Conservation (phyloP, 495 filamentous ascomycete species). For the Xylaria acuta region DNA sequence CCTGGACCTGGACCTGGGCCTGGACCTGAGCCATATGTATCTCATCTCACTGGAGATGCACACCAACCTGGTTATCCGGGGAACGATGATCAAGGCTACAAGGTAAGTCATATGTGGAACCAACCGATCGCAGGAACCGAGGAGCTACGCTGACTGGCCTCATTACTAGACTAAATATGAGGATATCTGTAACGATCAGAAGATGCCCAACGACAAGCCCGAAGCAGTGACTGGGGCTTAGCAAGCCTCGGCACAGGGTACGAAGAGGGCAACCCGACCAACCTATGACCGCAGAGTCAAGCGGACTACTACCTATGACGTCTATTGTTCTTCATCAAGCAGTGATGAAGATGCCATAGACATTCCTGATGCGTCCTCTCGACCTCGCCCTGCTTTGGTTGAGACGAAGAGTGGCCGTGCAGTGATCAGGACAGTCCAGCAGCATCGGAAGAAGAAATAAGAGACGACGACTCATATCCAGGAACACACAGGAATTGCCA, state of each 20-base stretch:
- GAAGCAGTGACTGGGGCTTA: neutral
- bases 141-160: neutral
- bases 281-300: neutral
- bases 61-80: neutral
- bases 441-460: neutral
- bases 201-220: neutral
- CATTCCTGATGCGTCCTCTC: neutral
- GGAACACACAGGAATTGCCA: neutral
- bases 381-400: neutral
- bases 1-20: too few species aligned
- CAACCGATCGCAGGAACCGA: neutral
- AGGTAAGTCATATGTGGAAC: neutral
- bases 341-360: neutral
- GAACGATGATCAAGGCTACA: neutral
- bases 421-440: neutral
- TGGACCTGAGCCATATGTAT: neutral
- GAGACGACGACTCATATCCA: neutral
- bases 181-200: neutral
- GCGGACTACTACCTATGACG: neutral
- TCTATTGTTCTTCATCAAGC: neutral
- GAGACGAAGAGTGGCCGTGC: constrained; percentile 13
- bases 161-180: neutral
- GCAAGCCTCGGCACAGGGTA: neutral
- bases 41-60: constrained; percentile 1
- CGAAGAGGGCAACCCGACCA: neutral